A percentile compares a stretch with the other conserved stretches of the same genome.
phyloP scores from a whole-genome alignment of 2,329 filamentous ascomycete genomes.

The Albifimbria verrucaria region DNA sequence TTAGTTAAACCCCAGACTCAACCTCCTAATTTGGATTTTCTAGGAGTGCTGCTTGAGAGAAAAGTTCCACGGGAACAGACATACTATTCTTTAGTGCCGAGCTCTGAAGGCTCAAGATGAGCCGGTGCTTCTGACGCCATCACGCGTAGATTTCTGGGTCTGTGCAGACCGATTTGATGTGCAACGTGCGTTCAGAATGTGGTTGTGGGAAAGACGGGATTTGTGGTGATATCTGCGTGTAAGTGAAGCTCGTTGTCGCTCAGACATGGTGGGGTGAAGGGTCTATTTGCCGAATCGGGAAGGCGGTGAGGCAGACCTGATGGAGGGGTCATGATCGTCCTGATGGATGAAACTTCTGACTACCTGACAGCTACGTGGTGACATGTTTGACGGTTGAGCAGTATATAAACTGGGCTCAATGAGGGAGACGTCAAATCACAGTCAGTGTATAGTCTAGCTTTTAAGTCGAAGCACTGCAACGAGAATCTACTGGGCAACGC shows the following conservation, averaged over 20 bases:
- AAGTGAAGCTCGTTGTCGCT: conserved; percentile 1
- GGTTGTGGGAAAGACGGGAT: no score
- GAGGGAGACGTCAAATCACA: no score
- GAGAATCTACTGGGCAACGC: no score
- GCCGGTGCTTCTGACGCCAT: conserved; percentile 42
- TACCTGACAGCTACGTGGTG: no score
- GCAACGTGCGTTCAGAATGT: no score
- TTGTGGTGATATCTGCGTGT: not conserved
- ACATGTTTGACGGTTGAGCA: no score
- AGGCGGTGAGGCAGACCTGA: conserved; percentile 1
- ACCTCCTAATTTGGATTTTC: no score
- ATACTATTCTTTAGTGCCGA: conserved; percentile 91
- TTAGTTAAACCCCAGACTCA: conserved; percentile 6
- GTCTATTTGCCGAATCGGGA: not conserved
- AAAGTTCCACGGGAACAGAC: conserved; percentile 25
- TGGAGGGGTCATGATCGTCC: not conserved
- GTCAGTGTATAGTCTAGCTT: no score
- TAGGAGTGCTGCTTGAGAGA: no score
- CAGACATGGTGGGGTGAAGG: conserved; percentile 4
- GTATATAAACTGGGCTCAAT: not conserved
- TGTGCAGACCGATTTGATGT: no score
- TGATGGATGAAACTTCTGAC: not conserved
- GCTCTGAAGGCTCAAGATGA: conserved; percentile 70
- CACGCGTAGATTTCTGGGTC: not conserved
- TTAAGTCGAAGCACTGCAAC: no score